Conservation (phyloP, 2,329 filamentous ascomycete genomes). For the Pseudopithomyces chartarum region DNA sequence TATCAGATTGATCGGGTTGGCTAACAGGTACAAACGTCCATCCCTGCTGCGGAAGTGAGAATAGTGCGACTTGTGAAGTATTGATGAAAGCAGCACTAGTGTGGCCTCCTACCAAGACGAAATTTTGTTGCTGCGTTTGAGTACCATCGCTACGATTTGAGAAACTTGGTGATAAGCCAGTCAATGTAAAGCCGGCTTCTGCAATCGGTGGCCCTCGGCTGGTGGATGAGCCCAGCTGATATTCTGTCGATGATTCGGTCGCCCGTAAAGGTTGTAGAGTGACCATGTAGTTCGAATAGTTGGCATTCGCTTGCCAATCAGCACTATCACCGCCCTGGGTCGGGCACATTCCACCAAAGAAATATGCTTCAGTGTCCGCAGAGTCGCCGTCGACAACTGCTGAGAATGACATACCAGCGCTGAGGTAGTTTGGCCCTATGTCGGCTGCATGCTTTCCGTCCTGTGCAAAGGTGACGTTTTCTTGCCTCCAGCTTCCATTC, state of each 20-base stretch:
- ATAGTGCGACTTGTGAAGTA: slow-evolving; percentile 88
- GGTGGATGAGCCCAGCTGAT: slow-evolving; percentile 54
- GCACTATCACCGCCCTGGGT: slow-evolving; percentile 36
- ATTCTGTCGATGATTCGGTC: slow-evolving; percentile 48
- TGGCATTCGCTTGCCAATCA: slow-evolving; percentile 70
- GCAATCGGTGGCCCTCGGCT: slow-evolving; percentile 70
- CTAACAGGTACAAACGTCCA: slow-evolving; percentile 82
- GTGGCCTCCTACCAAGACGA: slow-evolving; percentile 84
- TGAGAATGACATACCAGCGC: slow-evolving; percentile 70
- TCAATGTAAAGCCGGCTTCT: slow-evolving; percentile 87
- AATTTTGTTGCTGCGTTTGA: slow-evolving; percentile 74
- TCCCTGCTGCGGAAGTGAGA: slow-evolving; percentile 81
- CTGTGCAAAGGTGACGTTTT: slow-evolving; percentile 41
- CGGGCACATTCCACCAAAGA: slow-evolving; percentile 92
- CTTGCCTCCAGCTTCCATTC: slow-evolving; percentile 62
- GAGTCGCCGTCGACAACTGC: slow-evolving; percentile 59
- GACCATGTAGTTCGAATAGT: slow-evolving; percentile 82
- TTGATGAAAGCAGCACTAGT: slow-evolving; percentile 85
- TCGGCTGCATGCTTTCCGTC: slow-evolving; percentile 41
- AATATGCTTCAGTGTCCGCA: slow-evolving; percentile 65
- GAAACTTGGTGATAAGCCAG: slow-evolving; percentile 71
- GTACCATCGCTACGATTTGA: slow-evolving; percentile 67
- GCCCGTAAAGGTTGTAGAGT: slow-evolving; percentile 58
- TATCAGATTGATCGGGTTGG: slow-evolving; percentile 52
- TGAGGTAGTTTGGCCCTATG: slow-evolving; percentile 62